Conservation (phyloP, 2,329 filamentous ascomycete species). For the Plectosphaerella sp. region DNA sequence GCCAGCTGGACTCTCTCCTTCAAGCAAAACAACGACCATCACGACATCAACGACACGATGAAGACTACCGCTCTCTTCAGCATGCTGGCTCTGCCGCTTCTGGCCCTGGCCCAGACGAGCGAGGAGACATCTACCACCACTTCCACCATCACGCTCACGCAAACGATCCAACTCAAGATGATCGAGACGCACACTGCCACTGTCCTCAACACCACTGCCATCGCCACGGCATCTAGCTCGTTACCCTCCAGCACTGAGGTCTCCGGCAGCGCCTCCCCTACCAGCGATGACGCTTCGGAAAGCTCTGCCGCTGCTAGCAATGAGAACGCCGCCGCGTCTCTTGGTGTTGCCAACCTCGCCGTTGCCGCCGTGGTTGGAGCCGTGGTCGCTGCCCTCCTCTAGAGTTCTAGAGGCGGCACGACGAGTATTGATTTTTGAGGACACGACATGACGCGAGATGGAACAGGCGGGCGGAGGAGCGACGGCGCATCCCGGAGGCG, state of each 20-base stretch:
- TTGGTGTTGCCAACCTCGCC: conserved; percentile 39
- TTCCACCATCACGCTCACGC: conserved; percentile 43
- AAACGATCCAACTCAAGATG: conserved; percentile 45
- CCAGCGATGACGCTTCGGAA: conserved; percentile 33
- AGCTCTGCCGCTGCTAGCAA: conserved; percentile 21
- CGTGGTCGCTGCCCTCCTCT: conserved; percentile 47
- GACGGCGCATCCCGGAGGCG: background rate
- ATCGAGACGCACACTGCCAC: conserved; percentile 35
- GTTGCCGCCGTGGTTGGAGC: conserved; percentile 47
- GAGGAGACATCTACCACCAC: conserved; percentile 31
- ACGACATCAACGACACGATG: conserved; percentile 23
- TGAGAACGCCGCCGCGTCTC: conserved; percentile 35
- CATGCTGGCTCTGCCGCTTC: conserved; percentile 45
- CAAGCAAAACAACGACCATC: conserved; percentile 9
- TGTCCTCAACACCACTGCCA: conserved; percentile 25
- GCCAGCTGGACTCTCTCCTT: conserved; percentile 13
- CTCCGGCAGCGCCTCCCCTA: conserved; percentile 21
- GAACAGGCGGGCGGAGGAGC: background rate
- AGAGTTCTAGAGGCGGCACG: conserved; percentile 18
- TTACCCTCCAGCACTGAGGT: conserved; percentile 16
- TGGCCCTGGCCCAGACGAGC: conserved; percentile 40
- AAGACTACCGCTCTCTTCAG: conserved; percentile 37
- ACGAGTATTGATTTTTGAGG: background rate
- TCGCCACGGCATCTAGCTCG: conserved; percentile 10
- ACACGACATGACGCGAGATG: conserved; percentile 1